Percentiles rank a stretch among this genome's conserved stretches.
Conservation (phyloP, 805 yeast species). For the Metschnikowia picachoensis region DNA sequence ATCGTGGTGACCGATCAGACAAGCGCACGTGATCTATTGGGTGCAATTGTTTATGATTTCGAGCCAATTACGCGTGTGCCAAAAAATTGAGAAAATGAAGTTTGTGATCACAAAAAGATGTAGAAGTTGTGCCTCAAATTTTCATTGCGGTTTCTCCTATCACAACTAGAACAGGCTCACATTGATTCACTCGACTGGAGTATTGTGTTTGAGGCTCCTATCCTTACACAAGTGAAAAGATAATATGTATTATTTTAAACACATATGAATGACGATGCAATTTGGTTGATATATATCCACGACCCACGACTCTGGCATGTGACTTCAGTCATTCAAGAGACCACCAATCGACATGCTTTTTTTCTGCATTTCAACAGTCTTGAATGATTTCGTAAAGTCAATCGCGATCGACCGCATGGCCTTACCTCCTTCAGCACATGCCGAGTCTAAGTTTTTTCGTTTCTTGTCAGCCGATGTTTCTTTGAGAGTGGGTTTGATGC, state of each 20-base stretch:
- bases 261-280: background rate
- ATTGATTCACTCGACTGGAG: too few relatives aligned
- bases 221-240: background rate
- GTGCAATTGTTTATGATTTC: constrained; percentile 7
- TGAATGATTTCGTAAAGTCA: constrained; percentile 18
- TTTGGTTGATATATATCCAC: background rate
- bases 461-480: background rate
- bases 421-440: background rate
- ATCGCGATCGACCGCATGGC: constrained; percentile 14
- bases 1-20: constrained; percentile 10
- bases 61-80: too few relatives aligned
- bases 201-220: too few relatives aligned
- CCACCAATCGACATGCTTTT: constrained; percentile 39
- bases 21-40: constrained; percentile 21
- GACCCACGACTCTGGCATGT: background rate
- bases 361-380: constrained; percentile 12
- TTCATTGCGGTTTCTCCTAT: too few relatives aligned
- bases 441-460: background rate
- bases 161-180: too few relatives aligned
- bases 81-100: background rate
- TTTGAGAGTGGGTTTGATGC: background rate
- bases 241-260: background rate
- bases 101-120: background rate
- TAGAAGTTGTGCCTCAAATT: background rate
- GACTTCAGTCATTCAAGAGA: constrained; percentile 27